These are phyloP conservation scores for Jaenimonas drosophilae DNA, from an alignment of 208 protist species.

Conservation along the genomic window DNA sequence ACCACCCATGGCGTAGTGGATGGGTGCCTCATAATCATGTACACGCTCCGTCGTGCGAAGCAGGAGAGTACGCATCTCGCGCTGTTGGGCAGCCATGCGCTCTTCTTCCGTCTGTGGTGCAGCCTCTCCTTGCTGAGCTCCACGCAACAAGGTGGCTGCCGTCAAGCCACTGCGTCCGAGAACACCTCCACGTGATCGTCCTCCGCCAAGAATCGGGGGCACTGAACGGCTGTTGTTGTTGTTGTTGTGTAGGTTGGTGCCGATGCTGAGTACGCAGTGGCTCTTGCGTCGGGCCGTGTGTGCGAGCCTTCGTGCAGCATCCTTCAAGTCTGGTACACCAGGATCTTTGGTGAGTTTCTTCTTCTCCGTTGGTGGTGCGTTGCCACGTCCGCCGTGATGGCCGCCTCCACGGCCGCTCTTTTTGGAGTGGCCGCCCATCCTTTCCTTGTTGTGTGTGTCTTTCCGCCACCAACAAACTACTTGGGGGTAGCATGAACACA, in stretches of 20 bases:
- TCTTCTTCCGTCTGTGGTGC: no score
- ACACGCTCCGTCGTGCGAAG: constrained; percentile 60
- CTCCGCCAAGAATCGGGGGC: no score
- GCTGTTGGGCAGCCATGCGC: constrained; percentile 28
- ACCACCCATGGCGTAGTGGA: constrained; percentile 9
- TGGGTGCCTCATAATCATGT: constrained; percentile 65
- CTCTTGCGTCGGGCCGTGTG: constrained; percentile 47
- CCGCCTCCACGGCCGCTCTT: constrained; percentile 73
- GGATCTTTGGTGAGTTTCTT: constrained; percentile 71
- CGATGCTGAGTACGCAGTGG: constrained; percentile 69
- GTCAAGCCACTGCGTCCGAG: background rate
- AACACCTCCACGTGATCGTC: background rate
- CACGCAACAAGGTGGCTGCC: background rate
- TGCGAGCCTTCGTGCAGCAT: constrained; percentile 42
- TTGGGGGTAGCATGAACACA: background rate
- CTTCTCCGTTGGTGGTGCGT: constrained; percentile 11
- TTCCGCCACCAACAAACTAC: no score
- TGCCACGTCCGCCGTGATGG: constrained; percentile 25
- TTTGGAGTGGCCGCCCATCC: constrained; percentile 84
- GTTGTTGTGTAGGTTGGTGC: constrained; percentile 7
- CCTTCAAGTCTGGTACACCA: constrained; percentile 72
- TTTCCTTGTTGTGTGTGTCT: no score
- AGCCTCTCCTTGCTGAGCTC: background rate
- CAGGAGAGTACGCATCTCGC: constrained; percentile 65
- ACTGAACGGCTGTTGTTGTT: background rate